These are phyloP conservation scores for Beauveria medogensis DNA, from an alignment of 2,329 filamentous ascomycete genomes.

Conservation along the genomic window DNA sequence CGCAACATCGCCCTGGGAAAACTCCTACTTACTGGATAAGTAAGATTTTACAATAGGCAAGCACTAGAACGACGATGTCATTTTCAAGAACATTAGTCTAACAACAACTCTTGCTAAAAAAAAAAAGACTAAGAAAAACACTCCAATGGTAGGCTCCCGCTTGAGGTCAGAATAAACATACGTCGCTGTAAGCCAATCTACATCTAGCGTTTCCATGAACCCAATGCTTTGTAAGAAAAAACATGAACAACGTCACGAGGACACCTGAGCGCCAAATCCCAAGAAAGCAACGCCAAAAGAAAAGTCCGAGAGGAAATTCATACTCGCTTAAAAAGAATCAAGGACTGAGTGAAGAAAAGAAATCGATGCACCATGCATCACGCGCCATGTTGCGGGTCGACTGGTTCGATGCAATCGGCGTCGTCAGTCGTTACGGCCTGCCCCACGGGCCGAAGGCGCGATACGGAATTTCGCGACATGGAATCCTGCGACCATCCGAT, in stretches of 20 bases:
- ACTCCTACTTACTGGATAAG: no score
- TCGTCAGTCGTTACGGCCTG: background rate
- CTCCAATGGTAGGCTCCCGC: background rate
- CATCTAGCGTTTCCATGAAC: background rate
- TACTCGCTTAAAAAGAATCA: background rate
- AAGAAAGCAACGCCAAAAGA: background rate
- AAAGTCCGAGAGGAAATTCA: background rate
- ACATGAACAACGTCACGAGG: background rate
- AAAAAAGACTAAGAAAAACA: background rate
- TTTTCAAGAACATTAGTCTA: no score
- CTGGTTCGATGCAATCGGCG: background rate
- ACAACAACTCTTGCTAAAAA: background rate
- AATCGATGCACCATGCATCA: background rate
- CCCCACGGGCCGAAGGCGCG: background rate
- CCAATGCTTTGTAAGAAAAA: background rate
- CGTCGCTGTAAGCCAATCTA: background rate
- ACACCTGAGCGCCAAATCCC: background rate
- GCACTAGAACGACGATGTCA: no score
- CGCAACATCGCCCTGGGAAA: no score
- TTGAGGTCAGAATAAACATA: background rate
- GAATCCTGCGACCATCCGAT: conserved; percentile 29
- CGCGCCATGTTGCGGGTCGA: background rate
- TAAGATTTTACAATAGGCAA: no score
- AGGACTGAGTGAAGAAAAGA: background rate
- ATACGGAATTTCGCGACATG: conserved; percentile 21